A percentile compares a stretch with the other conserved stretches of the same genome.
Evolutionary conservation across 2,329 filamentous ascomycete species (phyloP).

Genomic region (Calonectria pseudoreteaudii): DNA sequence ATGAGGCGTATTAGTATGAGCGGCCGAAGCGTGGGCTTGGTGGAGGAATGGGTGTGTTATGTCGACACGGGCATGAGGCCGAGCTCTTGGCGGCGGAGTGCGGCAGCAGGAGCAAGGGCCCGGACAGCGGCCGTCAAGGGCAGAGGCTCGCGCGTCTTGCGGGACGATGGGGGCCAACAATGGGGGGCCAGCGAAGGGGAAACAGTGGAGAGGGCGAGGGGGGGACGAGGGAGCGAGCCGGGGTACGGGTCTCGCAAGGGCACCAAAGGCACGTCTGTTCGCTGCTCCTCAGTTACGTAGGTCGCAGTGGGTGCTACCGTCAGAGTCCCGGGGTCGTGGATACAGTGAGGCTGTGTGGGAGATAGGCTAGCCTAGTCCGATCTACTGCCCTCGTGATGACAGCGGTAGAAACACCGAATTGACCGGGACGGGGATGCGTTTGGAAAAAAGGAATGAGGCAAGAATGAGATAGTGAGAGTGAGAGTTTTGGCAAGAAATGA

Average conservation of each 20-base stretch:
- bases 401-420: neutral
- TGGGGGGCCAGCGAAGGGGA: constrained; percentile 5
- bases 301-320: neutral
- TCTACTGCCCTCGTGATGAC: neutral
- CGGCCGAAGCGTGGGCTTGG: constrained; percentile 6
- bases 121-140: neutral
- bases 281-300: constrained; percentile 9
- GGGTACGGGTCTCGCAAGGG: neutral
- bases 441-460: neutral
- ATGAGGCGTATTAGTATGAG: constrained; percentile 19
- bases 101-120: constrained; percentile 10
- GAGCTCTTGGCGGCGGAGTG: constrained; percentile 33
- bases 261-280: neutral
- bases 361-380: constrained; percentile 5
- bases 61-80: constrained; percentile 38
- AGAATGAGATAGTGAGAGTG: neutral
- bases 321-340: constrained; percentile 4
- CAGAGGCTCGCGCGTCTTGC: constrained; percentile 31
- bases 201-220: neutral
- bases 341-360: constrained; percentile 39
- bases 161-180: neutral
- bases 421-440: neutral
- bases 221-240: neutral
- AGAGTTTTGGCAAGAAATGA: neutral
- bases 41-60: constrained; percentile 8